Conservation (phyloP, 108 stramenopile genomes). For the Cyclotella atomus region DNA sequence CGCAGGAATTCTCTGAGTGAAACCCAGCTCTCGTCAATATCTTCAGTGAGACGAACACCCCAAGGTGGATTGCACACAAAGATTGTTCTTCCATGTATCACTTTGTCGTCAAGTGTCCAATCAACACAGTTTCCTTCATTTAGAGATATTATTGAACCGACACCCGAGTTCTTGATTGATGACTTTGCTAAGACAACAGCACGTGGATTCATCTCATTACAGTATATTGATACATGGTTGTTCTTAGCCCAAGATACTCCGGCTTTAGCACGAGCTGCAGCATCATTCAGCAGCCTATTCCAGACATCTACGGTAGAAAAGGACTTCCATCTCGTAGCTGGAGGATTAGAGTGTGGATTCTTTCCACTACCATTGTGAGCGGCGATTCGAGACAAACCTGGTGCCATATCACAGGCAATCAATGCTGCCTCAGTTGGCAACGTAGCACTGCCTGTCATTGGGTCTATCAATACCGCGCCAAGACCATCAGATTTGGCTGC, state of each 20-base stretch:
- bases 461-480: constrained; percentile 64
- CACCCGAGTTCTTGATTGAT: constrained; percentile 57
- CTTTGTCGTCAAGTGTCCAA: constrained; percentile 37
- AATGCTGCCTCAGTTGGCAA: constrained; percentile 75
- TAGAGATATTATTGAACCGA: constrained; percentile 51
- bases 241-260: constrained; percentile 59
- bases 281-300: constrained; percentile 72
- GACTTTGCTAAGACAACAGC: constrained; percentile 41
- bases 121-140: constrained; percentile 71
- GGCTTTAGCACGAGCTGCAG: constrained; percentile 54
- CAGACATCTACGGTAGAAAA: constrained; percentile 42
- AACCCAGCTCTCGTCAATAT: constrained; percentile 80
- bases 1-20: constrained; percentile 67
- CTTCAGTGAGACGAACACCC: constrained; percentile 76
- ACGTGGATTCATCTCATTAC: constrained; percentile 55
- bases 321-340: constrained; percentile 76
- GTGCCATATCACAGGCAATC: constrained; percentile 82
- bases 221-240: constrained; percentile 44
- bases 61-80: constrained; percentile 86
- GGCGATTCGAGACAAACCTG: constrained; percentile 70
- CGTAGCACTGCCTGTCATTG: constrained; percentile 85
- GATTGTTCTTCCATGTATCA: constrained; percentile 40
- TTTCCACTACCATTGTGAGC: constrained; percentile 31
- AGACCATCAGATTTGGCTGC: constrained; percentile 42
- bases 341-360: constrained; percentile 60